These are phyloP conservation scores for Colletotrichum orchidophilum DNA, from an alignment of 2,329 filamentous ascomycete species.

Conservation along the genomic window DNA sequence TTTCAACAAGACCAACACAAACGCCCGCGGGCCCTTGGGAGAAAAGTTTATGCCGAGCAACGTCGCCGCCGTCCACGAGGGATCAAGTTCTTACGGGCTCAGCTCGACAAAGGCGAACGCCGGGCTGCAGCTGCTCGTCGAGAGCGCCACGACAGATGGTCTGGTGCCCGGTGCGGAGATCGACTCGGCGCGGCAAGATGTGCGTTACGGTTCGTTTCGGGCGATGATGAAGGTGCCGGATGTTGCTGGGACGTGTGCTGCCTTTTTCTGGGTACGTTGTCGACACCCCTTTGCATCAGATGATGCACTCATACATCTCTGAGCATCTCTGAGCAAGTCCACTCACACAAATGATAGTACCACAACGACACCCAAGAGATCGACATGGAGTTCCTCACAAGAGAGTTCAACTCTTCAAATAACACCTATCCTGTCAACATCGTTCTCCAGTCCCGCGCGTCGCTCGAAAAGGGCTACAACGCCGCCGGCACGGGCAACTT, in stretches of 20 bases:
- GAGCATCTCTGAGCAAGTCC: too few species aligned
- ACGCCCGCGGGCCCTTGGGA: slow-evolving; percentile 70
- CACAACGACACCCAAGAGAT: slow-evolving; percentile 83
- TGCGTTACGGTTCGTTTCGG: slow-evolving; percentile 76
- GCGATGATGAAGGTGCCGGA: slow-evolving; percentile 71
- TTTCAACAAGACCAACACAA: slow-evolving; percentile 70
- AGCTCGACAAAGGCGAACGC: slow-evolving; percentile 54
- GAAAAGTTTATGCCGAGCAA: slow-evolving; percentile 69
- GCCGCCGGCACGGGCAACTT: slow-evolving; percentile 69
- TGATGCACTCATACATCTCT: not conserved
- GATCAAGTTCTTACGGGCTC: slow-evolving; percentile 50
- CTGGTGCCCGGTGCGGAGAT: slow-evolving; percentile 72
- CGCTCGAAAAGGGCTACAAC: slow-evolving; percentile 68
- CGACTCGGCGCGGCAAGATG: slow-evolving; percentile 66
- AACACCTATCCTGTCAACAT: slow-evolving; percentile 72
- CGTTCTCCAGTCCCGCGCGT: slow-evolving; percentile 75
- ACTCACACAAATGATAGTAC: slow-evolving; percentile 59
- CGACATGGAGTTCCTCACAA: slow-evolving; percentile 81
- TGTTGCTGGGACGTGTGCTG: slow-evolving; percentile 74
- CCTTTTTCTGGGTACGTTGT: slow-evolving; percentile 78
- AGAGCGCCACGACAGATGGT: slow-evolving; percentile 53
- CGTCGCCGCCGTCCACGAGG: slow-evolving; percentile 57
- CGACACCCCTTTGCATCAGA: not conserved
- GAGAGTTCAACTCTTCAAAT: slow-evolving; percentile 63
- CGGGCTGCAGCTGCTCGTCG: slow-evolving; percentile 68